Evolutionary conservation across 2,329 filamentous ascomycete genomes (phyloP).

Genomic region (Aspergillus sp.): DNA sequence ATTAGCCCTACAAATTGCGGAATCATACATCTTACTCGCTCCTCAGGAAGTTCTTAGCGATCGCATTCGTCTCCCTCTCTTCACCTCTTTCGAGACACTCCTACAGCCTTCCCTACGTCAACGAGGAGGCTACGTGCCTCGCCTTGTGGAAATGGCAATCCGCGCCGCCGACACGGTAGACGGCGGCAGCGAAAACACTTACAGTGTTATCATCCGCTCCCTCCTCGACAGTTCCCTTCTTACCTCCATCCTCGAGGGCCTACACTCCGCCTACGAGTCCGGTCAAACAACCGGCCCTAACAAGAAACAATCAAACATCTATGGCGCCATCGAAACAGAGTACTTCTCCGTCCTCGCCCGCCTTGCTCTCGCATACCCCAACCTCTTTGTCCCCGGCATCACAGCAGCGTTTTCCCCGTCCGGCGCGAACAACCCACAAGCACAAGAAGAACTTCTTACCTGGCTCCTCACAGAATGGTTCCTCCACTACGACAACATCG

Average conservation of each 20-base stretch:
- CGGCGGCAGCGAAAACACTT: slow-evolving; percentile 54
- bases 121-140: slow-evolving; percentile 42
- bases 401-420: slow-evolving; percentile 26
- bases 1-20: slow-evolving; percentile 63
- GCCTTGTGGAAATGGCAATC: slow-evolving; percentile 64
- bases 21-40: slow-evolving; percentile 70
- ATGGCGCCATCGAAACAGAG: slow-evolving; percentile 75
- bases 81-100: slow-evolving; percentile 41
- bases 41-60: slow-evolving; percentile 46
- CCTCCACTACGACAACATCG: slow-evolving; percentile 49
- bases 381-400: slow-evolving; percentile 61
- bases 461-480: slow-evolving; percentile 53
- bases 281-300: slow-evolving; percentile 82
- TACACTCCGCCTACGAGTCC: slow-evolving; percentile 69
- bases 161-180: slow-evolving; percentile 63
- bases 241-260: slow-evolving; percentile 61
- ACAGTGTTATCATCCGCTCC: slow-evolving; percentile 64
- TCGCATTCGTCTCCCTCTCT: slow-evolving; percentile 37
- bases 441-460: slow-evolving; percentile 35
- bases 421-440: slow-evolving; percentile 6
- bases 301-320: slow-evolving; percentile 66
- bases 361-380: slow-evolving; percentile 71
- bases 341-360: slow-evolving; percentile 83
- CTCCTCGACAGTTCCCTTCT: slow-evolving; percentile 65
- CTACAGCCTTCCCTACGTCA: slow-evolving; percentile 40